Percentiles rank a stretch among this genome's conserved stretches.
Evolutionary conservation across 2,329 filamentous ascomycete genomes (phyloP).

Genomic region (Reticulascus tulasneorum): DNA sequence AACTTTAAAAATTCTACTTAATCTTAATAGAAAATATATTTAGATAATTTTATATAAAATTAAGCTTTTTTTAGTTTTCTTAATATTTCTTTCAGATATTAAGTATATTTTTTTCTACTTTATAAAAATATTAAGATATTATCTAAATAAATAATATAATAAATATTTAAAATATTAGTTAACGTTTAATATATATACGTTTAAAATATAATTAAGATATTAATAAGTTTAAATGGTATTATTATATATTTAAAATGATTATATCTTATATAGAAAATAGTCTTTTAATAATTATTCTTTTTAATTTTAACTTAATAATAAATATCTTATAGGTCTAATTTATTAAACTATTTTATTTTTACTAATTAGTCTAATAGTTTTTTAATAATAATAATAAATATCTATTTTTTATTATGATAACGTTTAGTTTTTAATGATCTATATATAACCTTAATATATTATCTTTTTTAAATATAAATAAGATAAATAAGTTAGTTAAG

Average conservation of each 20-base stretch:
- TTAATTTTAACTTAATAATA: no score
- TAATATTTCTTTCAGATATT: background rate
- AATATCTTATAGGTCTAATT: no score
- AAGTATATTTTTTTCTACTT: background rate
- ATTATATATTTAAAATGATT: conserved; percentile 28
- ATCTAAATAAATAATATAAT: background rate
- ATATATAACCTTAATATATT: no score
- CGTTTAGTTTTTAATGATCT: no score
- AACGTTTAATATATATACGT: conserved; percentile 12
- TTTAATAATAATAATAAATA: no score
- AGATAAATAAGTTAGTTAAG: no score
- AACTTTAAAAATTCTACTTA: background rate
- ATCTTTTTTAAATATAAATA: no score
- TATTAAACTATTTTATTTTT: no score
- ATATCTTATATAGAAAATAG: conserved; percentile 29
- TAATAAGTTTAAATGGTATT: conserved; percentile 22
- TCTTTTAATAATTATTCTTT: no score
- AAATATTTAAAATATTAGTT: background rate
- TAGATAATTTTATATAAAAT: background rate
- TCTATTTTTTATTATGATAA: no score
- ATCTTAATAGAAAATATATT: background rate
- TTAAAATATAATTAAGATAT: conserved; percentile 14
- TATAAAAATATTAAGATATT: background rate
- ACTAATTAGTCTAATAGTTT: no score
- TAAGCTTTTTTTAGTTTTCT: background rate